These are phyloP conservation scores for Tetrahymena thermophila DNA, from an alignment of 73 alveolate genomes.

Conservation along the genomic window DNA sequence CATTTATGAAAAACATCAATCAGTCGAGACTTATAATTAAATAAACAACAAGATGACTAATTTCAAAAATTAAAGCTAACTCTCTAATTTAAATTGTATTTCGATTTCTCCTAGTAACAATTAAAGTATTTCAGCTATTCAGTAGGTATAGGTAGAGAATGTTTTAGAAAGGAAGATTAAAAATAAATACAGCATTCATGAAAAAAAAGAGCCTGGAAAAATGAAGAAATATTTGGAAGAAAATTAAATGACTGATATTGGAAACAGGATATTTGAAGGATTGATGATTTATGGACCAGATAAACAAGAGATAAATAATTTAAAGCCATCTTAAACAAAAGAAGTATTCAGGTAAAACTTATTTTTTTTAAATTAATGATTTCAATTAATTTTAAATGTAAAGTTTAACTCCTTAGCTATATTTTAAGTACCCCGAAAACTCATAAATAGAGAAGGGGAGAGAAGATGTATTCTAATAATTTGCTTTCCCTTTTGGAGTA, in stretches of 20 bases:
- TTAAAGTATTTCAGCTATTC: background rate
- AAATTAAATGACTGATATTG: background rate
- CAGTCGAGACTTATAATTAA: background rate
- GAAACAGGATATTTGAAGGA: background rate
- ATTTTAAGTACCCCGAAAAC: background rate
- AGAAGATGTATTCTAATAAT: background rate
- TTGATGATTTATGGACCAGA: background rate
- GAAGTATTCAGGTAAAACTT: background rate
- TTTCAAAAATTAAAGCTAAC: background rate
- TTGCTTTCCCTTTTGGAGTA: background rate
- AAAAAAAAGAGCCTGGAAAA: background rate
- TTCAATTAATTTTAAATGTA: background rate
- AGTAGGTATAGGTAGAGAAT: background rate
- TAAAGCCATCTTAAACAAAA: background rate
- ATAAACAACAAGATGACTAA: background rate
- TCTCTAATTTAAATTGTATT: background rate
- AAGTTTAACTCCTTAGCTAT: background rate
- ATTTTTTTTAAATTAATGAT: background rate
- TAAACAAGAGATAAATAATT: background rate
- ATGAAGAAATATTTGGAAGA: background rate
- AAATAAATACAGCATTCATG: background rate
- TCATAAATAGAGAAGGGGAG: background rate
- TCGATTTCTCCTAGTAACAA: background rate
- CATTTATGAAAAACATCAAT: background rate
- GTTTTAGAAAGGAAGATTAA: background rate